These are phyloP conservation scores for Apiotrichum brassicae DNA, from an alignment of 1,284 basidiomycete species.

Conservation along the genomic window DNA sequence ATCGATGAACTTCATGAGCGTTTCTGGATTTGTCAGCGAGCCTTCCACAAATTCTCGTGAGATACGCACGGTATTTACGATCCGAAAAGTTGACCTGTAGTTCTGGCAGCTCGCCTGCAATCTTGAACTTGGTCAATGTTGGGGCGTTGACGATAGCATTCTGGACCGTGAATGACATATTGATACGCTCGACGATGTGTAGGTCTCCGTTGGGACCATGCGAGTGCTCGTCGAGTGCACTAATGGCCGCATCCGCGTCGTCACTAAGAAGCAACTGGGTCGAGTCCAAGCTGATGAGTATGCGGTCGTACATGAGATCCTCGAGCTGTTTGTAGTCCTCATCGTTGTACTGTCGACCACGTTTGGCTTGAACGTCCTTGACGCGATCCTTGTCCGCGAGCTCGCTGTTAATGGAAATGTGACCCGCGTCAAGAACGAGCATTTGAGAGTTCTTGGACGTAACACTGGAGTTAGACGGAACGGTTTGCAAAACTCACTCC, in stretches of 20 bases:
- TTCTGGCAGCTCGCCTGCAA: slow-evolving; percentile 81
- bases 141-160: slow-evolving; percentile 88
- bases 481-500: slow-evolving; percentile 49
- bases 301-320: slow-evolving; percentile 93
- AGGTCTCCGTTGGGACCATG: slow-evolving; percentile 49
- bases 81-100: slow-evolving; percentile 94
- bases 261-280: slow-evolving; percentile 92
- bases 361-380: slow-evolving; percentile 74
- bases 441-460: slow-evolving; percentile 72
- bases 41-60: too few relatives aligned
- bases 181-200: slow-evolving; percentile 90
- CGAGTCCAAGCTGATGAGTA: slow-evolving; percentile 75
- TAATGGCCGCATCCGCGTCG: slow-evolving; percentile 72
- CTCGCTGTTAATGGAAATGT: slow-evolving; percentile 87
- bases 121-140: slow-evolving; percentile 82
- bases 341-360: slow-evolving; percentile 77
- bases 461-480: slow-evolving; percentile 47
- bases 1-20: slow-evolving; percentile 87
- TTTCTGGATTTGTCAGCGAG: slow-evolving; percentile 47
- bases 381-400: slow-evolving; percentile 79
- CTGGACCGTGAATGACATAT: slow-evolving; percentile 82
- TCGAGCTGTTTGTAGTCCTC: slow-evolving; percentile 86
- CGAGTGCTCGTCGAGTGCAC: slow-evolving; percentile 58
- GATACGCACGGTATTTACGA: slow-evolving; percentile 66
- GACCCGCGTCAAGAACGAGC: slow-evolving; percentile 92